Base-by-base conservation (phyloP, 306 rosid genomes). In the Coriaria nepalensis region DNA sequence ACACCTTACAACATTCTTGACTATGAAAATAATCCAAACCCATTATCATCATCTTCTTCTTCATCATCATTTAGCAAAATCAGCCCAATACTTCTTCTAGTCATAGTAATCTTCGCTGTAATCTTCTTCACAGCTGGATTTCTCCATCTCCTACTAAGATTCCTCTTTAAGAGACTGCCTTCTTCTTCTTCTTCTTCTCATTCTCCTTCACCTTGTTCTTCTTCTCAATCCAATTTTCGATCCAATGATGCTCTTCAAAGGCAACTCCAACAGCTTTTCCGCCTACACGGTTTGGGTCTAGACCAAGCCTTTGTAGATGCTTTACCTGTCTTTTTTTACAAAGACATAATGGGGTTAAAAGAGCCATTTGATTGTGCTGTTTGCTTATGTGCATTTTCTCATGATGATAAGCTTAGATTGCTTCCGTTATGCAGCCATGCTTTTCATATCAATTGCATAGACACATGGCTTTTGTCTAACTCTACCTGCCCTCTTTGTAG, bases 401-500 rank as follows among this genome's bases (percentile, higher is more conserved):
- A 72, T 4, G 59, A 70, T 0, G 97, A 88, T 67, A 73, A 63
- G 61, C 65, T 88, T 54, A 78, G 97, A 38, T 61, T 84, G 70
- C 73, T 88, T 47, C 97, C 97, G 0, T 12, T 45, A 2, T 88
- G 97, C 55, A 63, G 86, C 35, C 97, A 88, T 62, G 95, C 97
- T 6, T 88, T 88, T 54, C 97, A 88, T 61, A 65, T 69, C 43
- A 58, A 59, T 36, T 88, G 97, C 50, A 78, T 88, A 14, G 97
- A 84, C 59, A 78, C 83, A 10, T 88, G 97, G 97, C 95, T 88
- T 10, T 78, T 83, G 8, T 78, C 97, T 9, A 81, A 77, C 33
- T 76, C 84, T 9, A 84, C 97, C 10, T 88, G 97, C 52, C 97
- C 97, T 57, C 93, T 88, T 15, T 88, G 97, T 55, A 73, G 93